Conservation (phyloP, 1,139 yeast species). For the Arxiozyma telluris region DNA sequence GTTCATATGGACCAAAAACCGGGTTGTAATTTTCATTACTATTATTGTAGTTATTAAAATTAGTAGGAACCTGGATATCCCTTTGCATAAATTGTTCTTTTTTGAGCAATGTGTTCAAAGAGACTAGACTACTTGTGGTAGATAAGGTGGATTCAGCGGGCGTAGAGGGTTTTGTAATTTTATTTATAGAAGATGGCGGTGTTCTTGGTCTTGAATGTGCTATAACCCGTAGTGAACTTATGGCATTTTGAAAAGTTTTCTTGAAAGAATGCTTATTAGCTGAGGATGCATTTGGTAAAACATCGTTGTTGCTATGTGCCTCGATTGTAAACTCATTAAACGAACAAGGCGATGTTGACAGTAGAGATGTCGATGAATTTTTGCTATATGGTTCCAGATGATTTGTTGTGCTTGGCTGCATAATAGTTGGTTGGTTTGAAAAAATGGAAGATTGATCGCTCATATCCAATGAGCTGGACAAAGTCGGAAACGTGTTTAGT, state of each 20-base stretch:
- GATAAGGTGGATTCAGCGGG: slow-evolving; percentile 13
- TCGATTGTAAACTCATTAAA: neutral
- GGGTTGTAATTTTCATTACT: neutral
- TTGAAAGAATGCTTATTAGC: slow-evolving; percentile 1
- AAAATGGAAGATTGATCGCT: neutral
- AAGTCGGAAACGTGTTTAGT: neutral
- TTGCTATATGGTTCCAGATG: neutral
- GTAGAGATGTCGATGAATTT: neutral
- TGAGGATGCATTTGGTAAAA: neutral
- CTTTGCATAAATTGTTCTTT: slow-evolving; percentile 3
- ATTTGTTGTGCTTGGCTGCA: neutral
- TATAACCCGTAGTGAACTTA: slow-evolving; percentile 14
- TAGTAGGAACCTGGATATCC: neutral
- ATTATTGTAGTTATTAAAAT: neutral
- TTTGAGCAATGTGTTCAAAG: slow-evolving; percentile 12
- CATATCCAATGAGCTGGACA: neutral
- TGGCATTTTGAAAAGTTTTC: slow-evolving; percentile 11
- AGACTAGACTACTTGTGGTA: slow-evolving; percentile 14
- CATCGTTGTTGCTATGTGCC: neutral
- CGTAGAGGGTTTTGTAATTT: slow-evolving; percentile 10
- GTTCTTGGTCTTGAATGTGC: slow-evolving; percentile 4
- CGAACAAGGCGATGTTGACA: slow-evolving; percentile 3
- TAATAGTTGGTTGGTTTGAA: neutral
- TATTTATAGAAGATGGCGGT: slow-evolving; percentile 4
- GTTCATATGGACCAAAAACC: neutral